Conservation (phyloP, 176 grass and related monocot species). For the Alopecurus myosuroides region DNA sequence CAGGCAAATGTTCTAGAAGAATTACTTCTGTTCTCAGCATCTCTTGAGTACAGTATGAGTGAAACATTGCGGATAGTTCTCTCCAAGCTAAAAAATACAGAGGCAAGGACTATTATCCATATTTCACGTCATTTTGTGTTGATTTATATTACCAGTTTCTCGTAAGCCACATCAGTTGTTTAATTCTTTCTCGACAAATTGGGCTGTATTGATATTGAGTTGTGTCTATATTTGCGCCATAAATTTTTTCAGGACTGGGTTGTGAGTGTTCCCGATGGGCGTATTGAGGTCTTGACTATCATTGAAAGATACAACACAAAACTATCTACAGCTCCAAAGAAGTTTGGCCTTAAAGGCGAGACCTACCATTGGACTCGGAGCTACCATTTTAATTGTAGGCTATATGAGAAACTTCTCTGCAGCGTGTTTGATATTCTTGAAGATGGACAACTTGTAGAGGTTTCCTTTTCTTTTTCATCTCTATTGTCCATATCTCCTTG, state of each 20-base stretch:
- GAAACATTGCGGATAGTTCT: slow-evolving; percentile 59
- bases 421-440: slow-evolving; percentile 95
- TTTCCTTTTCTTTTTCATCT: slow-evolving; percentile 33
- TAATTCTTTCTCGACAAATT: slow-evolving; percentile 3
- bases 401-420: slow-evolving; percentile 85
- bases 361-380: slow-evolving; percentile 67
- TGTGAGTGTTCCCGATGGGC: slow-evolving; percentile 58
- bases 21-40: slow-evolving; percentile 53
- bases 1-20: slow-evolving; percentile 93
- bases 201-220: neutral
- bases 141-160: slow-evolving; percentile 13
- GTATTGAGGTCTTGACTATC: slow-evolving; percentile 57
- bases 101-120: slow-evolving; percentile 49
- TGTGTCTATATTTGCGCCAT: slow-evolving; percentile 11
- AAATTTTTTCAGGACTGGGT: slow-evolving; percentile 66
- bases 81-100: slow-evolving; percentile 62
- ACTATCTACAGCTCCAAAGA: slow-evolving; percentile 45
- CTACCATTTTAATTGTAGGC: slow-evolving; percentile 75
- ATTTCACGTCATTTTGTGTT: slow-evolving; percentile 8
- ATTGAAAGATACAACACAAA: slow-evolving; percentile 64
- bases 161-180: neutral
- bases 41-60: slow-evolving; percentile 38
- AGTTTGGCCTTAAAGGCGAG: slow-evolving; percentile 55
- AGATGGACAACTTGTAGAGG: slow-evolving; percentile 88
- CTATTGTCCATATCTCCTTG: neutral